Evolutionary conservation across 495 filamentous ascomycete species (phyloP).

Genomic region (Lasiosphaeria hispida): DNA sequence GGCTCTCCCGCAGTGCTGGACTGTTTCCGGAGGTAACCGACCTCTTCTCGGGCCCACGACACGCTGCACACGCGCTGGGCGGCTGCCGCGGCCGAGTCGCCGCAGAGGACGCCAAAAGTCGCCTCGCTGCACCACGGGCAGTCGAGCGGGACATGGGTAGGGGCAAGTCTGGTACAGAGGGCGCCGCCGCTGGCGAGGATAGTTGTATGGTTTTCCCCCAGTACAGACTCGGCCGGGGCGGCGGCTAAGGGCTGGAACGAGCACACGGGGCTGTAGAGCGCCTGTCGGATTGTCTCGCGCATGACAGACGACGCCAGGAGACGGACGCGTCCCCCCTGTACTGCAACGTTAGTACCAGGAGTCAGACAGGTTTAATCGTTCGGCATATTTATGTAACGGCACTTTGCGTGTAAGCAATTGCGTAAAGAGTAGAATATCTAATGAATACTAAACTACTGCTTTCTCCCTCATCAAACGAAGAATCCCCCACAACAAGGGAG

Average conservation of each 20-base stretch:
- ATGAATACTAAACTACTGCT: no score
- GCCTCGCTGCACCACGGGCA: not conserved
- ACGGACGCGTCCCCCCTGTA: conserved; percentile 23
- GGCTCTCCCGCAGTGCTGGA: conserved; percentile 50
- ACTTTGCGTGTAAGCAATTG: no score
- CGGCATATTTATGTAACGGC: no score
- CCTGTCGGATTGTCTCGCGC: conserved; percentile 40
- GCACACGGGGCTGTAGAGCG: conserved; percentile 25
- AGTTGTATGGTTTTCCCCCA: not conserved
- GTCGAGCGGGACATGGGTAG: not conserved
- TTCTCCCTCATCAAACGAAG: no score
- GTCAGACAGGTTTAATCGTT: no score
- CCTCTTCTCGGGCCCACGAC: conserved; percentile 40
- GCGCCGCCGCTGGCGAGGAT: not conserved
- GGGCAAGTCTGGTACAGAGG: not conserved
- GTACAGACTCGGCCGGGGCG: conserved; percentile 29
- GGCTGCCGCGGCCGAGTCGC: conserved; percentile 44
- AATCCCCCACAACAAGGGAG: no score
- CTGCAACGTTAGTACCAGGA: no score
- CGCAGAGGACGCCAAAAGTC: conserved; percentile 52
- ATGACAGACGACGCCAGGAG: conserved; percentile 41
- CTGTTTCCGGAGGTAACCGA: conserved; percentile 38
- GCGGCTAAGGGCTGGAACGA: conserved; percentile 30
- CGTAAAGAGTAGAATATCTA: no score
- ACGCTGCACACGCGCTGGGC: conserved; percentile 15